These are phyloP conservation scores for Stevia rebaudiana DNA, from an alignment of 140 eudicot species.

Conservation along the genomic window DNA sequence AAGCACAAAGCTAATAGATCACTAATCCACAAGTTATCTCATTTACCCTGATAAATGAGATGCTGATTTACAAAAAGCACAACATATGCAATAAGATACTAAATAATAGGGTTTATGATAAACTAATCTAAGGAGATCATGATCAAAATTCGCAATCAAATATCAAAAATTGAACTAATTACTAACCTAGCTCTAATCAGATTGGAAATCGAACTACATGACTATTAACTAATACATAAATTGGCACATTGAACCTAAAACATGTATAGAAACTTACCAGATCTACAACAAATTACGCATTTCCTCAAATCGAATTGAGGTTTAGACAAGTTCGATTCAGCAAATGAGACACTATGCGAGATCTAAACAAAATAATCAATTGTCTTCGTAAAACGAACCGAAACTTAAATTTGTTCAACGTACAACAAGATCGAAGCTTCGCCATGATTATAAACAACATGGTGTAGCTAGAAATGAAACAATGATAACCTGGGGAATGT, in stretches of 20 bases:
- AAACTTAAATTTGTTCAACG: slow-evolving; percentile 12
- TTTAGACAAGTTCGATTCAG: slow-evolving; percentile 20
- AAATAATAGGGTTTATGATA: slow-evolving; percentile 15
- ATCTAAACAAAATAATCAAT: slow-evolving; percentile 8
- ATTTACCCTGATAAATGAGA: background rate
- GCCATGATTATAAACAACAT: background rate
- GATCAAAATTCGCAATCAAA: background rate
- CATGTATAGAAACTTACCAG: slow-evolving; percentile 13
- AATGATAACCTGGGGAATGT: slow-evolving; percentile 13
- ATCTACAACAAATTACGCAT: slow-evolving; percentile 28
- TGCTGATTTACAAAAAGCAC: slow-evolving; percentile 3
- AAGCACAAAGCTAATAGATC: slow-evolving; percentile 8
- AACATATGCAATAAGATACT: background rate
- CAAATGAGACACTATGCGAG: slow-evolving; percentile 15
- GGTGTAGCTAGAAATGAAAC: background rate
- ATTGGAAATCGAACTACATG: slow-evolving; percentile 2
- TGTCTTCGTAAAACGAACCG: background rate
- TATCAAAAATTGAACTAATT: background rate
- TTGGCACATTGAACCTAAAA: slow-evolving; percentile 15
- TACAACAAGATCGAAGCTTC: slow-evolving; percentile 14
- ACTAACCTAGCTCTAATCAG: slow-evolving; percentile 13
- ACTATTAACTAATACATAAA: background rate
- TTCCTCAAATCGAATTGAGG: slow-evolving; percentile 3
- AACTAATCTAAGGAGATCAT: slow-evolving; percentile 3
- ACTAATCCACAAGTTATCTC: slow-evolving; percentile 9